phyloP scores from a whole-genome alignment of 768 basidiomycete species.

The Termitomyces sp. region DNA sequence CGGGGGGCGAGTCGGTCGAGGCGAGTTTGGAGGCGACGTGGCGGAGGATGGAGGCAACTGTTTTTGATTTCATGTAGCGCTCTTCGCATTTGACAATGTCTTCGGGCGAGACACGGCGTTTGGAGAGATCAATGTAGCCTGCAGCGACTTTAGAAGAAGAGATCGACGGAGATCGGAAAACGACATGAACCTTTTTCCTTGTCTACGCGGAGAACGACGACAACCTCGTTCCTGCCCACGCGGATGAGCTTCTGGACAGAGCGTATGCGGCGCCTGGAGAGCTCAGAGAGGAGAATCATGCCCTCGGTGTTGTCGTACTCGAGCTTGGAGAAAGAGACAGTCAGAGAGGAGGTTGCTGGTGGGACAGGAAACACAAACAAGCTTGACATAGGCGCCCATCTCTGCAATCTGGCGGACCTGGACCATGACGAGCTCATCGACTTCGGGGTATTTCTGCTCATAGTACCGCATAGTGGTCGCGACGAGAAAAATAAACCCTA shows the following conservation, averaged over 20 bases:
- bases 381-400: slow-evolving; percentile 99
- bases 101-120: slow-evolving; percentile 95
- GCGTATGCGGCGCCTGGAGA: slow-evolving; percentile 92
- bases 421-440: slow-evolving; percentile 99
- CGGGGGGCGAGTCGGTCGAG: slow-evolving; percentile 26
- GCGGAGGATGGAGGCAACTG: slow-evolving; percentile 89
- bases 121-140: slow-evolving; percentile 99
- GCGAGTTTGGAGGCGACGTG: slow-evolving; percentile 86
- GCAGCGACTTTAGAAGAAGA: neutral
- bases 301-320: slow-evolving; percentile 99
- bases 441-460: slow-evolving; percentile 90
- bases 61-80: slow-evolving; percentile 64
- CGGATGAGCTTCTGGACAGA: slow-evolving; percentile 98
- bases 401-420: slow-evolving; percentile 99
- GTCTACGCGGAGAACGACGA: slow-evolving; percentile 96
- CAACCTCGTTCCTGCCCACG: slow-evolving; percentile 97
- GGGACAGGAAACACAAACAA: slow-evolving; percentile 50
- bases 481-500: slow-evolving; percentile 9
- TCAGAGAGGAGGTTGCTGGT: too few species aligned
- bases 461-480: slow-evolving; percentile 75
- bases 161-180: neutral
- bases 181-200: slow-evolving; percentile 86
- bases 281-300: slow-evolving; percentile 98
- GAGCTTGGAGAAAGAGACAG: too few species aligned
- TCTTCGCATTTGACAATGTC: slow-evolving; percentile 92